Conservation (phyloP, 2,329 filamentous ascomycete species). For the Xylaria polymorpha region DNA sequence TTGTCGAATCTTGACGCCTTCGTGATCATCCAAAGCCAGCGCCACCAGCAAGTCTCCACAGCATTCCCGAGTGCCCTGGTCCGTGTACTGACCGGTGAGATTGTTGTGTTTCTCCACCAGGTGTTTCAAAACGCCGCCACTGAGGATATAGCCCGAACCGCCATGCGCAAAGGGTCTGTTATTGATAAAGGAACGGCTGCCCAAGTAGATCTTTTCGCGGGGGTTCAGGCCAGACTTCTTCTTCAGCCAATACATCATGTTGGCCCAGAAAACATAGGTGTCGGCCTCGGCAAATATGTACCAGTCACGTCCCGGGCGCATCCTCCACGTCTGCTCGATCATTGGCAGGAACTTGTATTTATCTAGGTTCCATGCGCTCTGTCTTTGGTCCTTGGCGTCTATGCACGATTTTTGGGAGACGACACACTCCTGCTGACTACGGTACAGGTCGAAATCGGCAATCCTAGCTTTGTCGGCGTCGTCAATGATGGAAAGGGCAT, state of each 20-base stretch:
- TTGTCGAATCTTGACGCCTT: constrained; percentile 57
- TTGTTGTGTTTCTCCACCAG: constrained; percentile 58
- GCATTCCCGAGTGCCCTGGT: constrained; percentile 57
- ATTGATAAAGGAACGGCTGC: constrained; percentile 61
- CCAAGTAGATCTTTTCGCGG: constrained; percentile 60
- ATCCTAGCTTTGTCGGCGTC: constrained; percentile 55
- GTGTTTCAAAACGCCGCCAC: constrained; percentile 62
- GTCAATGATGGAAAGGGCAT: constrained; percentile 53
- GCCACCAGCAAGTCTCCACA: constrained; percentile 66
- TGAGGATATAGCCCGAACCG: constrained; percentile 68
- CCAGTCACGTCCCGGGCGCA: constrained; percentile 66
- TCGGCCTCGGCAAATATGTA: constrained; percentile 71
- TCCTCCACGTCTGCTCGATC: constrained; percentile 65
- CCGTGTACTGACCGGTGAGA: constrained; percentile 60
- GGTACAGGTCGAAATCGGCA: constrained; percentile 59
- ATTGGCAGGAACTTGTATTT: constrained; percentile 73
- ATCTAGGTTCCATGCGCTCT: constrained; percentile 64
- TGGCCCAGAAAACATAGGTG: constrained; percentile 67
- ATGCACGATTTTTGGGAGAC: constrained; percentile 60
- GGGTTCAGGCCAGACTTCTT: constrained; percentile 55
- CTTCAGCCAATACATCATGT: constrained; percentile 62
- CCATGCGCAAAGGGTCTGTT: constrained; percentile 65
- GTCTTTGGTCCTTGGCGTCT: constrained; percentile 48
- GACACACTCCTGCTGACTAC: constrained; percentile 59
- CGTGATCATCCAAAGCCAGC: constrained; percentile 59